Base-by-base conservation (phyloP, 2,329 filamentous ascomycete species). In the Drechslerella coelobrocha region DNA sequence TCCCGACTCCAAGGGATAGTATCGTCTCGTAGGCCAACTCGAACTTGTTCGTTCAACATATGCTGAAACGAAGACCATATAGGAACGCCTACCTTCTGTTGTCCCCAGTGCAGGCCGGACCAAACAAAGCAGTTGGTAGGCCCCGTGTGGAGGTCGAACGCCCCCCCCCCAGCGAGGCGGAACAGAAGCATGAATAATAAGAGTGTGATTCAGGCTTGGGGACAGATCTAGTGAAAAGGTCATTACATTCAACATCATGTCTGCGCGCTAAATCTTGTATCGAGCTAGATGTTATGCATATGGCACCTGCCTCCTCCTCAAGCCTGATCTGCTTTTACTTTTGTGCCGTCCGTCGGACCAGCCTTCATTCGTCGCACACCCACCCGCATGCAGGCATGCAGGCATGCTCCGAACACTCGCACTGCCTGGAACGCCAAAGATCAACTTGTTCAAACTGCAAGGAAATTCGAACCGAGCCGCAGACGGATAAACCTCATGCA, bases 231-330 rank as follows among this genome's bases (percentile, higher is more conserved):
- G 66, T 71, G 66, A 48, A 31, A 55, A 54, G 57, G 66, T 60
- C 66, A 71, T 51, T 37, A 56, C 53, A 63, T 71, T 71, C 66
- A 63, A 71, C 66, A 71, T 71, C 59, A 63, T 71, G 66, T 71
- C 66, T 60, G 66, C 48, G 66, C 59, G 66, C 66, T 71, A 63
- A 37, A 71, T 71, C 59, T 71, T 71, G 66, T 71, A 71, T 24
- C 29, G 57, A 57, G 48, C 59, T 63, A 56, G 52, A 29, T 52
- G n/a, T 45, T 52, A n/a, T 31, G 29, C n/a, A 31, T 31, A 31
- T 23, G 51, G 65, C 57, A 45, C 41, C 41, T 17, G 19, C 41
- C 17, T 39, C 34, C 34, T 39, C 56, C 59, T 57, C 65, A 69
- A 59, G 65, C 65, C 54, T 55, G 31, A 31, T 29, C 41, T 41